Conservation (phyloP, 2,329 filamentous ascomycete species). For the Fusarium floridanum region DNA sequence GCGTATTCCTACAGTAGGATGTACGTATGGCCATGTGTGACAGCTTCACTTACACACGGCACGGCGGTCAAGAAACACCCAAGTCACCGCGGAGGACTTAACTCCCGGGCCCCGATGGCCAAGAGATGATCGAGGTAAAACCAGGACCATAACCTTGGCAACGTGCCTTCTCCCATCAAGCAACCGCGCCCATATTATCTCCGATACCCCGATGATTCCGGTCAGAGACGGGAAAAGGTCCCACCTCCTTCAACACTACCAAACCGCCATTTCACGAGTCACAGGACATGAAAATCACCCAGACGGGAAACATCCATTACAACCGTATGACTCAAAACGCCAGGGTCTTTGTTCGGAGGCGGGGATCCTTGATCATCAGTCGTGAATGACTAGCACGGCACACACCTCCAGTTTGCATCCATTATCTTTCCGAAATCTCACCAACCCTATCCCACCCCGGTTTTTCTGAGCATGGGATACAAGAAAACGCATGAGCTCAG, state of each 20-base stretch:
- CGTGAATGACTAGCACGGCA: background rate
- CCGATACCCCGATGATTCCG: conserved; percentile 32
- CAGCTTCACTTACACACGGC: conserved; percentile 8
- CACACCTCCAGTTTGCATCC: background rate
- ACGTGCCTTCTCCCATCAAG: background rate
- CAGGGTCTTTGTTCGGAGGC: conserved; percentile 12
- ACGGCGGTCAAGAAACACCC: background rate
- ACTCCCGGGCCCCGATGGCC: background rate
- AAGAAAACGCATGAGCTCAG: background rate
- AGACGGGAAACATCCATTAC: background rate
- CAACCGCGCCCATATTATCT: conserved; percentile 2
- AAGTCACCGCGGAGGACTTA: background rate
- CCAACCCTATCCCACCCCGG: conserved; percentile 5
- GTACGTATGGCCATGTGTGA: background rate
- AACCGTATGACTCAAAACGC: conserved; percentile 17
- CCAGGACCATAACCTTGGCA: conserved; percentile 25
- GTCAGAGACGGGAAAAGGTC: background rate
- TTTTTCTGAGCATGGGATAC: background rate
- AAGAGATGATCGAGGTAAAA: background rate
- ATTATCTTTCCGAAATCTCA: conserved; percentile 4
- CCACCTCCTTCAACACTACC: background rate
- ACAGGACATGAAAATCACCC: conserved; percentile 11
- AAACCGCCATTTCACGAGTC: conserved; percentile 16
- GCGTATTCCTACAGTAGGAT: background rate
- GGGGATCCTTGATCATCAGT: background rate